A percentile compares a stretch with the other conserved stretches of the same genome.
Conservation (phyloP, 179 eudicot species). For the Patellifolia procumbens region DNA sequence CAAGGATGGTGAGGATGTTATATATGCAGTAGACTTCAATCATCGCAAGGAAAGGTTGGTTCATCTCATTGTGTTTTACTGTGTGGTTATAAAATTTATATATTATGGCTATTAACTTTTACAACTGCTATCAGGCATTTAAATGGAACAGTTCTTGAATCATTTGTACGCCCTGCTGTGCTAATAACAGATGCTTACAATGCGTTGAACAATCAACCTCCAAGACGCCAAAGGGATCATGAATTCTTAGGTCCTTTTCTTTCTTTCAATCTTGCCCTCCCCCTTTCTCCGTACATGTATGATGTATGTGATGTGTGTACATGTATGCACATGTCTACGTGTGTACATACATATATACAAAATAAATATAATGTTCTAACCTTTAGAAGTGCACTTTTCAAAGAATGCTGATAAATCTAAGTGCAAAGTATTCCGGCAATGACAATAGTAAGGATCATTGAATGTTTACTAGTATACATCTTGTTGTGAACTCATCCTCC, state of each 20-base stretch:
- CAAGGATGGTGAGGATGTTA: constrained; percentile 95
- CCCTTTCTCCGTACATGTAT: neutral
- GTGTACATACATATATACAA: neutral
- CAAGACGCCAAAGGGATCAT: constrained; percentile 94
- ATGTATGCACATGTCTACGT: neutral
- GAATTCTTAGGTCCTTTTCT: constrained; percentile 67
- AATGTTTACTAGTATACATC: neutral
- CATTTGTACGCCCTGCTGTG: constrained; percentile 98
- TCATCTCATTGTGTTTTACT: constrained; percentile 12
- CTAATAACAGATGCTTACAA: constrained; percentile 95
- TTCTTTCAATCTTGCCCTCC: constrained; percentile 9
- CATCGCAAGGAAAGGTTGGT: constrained; percentile 92
- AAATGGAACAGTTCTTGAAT: constrained; percentile 90
- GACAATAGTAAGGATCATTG: neutral
- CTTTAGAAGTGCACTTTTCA: too few relatives aligned
- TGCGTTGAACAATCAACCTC: constrained; percentile 87
- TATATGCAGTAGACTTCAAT: constrained; percentile 96
- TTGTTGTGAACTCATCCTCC: neutral
- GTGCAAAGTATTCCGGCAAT: neutral
- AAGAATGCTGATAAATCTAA: neutral
- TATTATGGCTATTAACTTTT: constrained; percentile 22
- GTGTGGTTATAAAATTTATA: constrained; percentile 15
- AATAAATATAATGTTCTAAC: neutral
- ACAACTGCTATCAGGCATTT: constrained; percentile 65
- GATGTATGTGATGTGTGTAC: neutral